Percentiles rank a stretch among this genome's conserved stretches.
Conservation (phyloP, 2,329 filamentous ascomycete species). For the Talaromyces sp. region DNA sequence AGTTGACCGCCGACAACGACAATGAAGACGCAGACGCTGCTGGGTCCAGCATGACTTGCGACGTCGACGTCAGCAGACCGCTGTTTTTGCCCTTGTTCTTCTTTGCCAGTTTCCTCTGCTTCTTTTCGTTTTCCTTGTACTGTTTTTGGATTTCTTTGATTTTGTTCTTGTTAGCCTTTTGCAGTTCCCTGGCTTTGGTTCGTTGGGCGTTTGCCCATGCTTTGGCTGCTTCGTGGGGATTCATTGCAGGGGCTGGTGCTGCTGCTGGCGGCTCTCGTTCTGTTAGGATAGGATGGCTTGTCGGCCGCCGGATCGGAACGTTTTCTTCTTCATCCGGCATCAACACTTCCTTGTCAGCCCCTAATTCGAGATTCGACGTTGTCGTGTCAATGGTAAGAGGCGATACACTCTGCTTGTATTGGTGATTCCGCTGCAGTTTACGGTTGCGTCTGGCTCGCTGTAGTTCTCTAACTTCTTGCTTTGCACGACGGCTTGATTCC, state of each 20-base stretch:
- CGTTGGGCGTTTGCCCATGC: constrained; percentile 11
- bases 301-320: background rate
- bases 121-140: constrained; percentile 10
- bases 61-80: background rate
- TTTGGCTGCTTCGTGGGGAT: constrained; percentile 11
- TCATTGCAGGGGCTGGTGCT: background rate
- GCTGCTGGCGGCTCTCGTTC: background rate
- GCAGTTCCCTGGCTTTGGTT: constrained; percentile 7
- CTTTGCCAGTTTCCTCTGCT: constrained; percentile 8
- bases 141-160: constrained; percentile 7
- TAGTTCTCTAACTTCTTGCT: constrained; percentile 30
- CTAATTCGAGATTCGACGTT: background rate
- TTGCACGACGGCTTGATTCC: constrained; percentile 27
- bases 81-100: background rate
- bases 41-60: background rate
- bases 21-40: background rate
- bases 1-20: background rate
- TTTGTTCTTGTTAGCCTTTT: constrained; percentile 10
- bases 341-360: background rate
- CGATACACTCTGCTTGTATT: background rate
- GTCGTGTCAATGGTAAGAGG: background rate
- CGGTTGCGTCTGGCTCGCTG: constrained; percentile 13
- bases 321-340: background rate
- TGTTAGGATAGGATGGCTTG: background rate
- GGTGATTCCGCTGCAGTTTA: constrained; percentile 8